Percentiles rank a stretch among this genome's conserved stretches.
These are phyloP conservation scores for Seiridium unicorne DNA, from an alignment of 2,329 filamentous ascomycete genomes.

Conservation along the genomic window DNA sequence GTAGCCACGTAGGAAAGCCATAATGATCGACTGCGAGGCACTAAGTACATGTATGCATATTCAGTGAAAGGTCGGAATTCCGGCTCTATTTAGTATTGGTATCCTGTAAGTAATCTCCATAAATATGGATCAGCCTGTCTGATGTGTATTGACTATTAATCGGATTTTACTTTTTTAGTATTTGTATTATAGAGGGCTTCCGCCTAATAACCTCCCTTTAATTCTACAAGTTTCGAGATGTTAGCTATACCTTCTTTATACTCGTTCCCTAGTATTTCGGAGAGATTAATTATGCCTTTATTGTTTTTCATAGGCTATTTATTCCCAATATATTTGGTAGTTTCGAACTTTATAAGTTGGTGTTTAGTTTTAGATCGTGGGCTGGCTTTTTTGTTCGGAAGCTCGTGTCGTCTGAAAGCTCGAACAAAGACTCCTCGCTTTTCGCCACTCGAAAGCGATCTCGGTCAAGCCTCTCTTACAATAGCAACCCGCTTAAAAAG, in stretches of 20 bases:
- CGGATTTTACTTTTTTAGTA: slow-evolving; percentile 21
- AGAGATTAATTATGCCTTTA: slow-evolving; percentile 44
- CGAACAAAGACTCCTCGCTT: background rate
- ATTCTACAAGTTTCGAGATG: slow-evolving; percentile 26
- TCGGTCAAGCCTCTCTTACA: background rate
- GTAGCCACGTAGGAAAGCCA: too few species aligned
- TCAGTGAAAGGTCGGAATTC: background rate
- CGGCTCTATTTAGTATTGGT: background rate
- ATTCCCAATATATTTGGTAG: slow-evolving; percentile 32
- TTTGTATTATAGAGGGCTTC: slow-evolving; percentile 37
- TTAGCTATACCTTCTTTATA: slow-evolving; percentile 34
- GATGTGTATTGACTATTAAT: background rate
- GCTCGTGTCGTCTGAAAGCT: background rate
- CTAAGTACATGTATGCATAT: background rate
- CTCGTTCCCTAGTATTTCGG: slow-evolving; percentile 41
- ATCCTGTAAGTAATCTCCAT: background rate
- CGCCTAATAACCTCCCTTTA: slow-evolving; percentile 31
- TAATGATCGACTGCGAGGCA: too few species aligned
- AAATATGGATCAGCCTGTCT: too few species aligned
- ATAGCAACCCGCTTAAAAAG: background rate
- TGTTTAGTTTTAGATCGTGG: background rate
- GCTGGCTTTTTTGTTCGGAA: background rate
- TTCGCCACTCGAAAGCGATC: background rate
- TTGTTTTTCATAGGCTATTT: slow-evolving; percentile 36
- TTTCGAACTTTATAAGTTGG: background rate